phyloP scores from a whole-genome alignment of 2,329 filamentous ascomycete genomes.

The Albophoma yamanashiensis region DNA sequence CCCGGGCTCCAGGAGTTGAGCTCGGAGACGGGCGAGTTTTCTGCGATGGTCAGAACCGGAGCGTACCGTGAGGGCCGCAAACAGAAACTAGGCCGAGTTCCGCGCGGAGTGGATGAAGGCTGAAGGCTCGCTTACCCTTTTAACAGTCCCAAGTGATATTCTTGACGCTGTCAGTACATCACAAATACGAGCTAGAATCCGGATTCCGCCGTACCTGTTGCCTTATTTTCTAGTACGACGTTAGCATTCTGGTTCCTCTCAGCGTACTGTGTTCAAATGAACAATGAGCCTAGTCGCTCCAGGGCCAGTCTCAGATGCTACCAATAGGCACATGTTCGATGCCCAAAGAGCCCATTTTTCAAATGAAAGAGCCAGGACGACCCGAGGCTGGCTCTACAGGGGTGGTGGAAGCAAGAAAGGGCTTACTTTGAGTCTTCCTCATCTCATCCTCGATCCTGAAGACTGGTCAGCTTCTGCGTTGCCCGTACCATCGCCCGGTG shows the following conservation, averaged over 20 bases:
- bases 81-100: background rate
- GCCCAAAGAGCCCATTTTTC: background rate
- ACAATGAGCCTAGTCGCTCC: background rate
- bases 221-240: constrained; percentile 75
- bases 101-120: background rate
- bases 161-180: constrained; percentile 32
- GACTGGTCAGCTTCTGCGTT: constrained; percentile 11
- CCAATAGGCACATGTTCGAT: background rate
- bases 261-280: background rate
- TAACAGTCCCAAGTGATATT: constrained; percentile 94
- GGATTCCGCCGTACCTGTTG: constrained; percentile 60
- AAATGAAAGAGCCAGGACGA: background rate
- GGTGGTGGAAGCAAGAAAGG: background rate
- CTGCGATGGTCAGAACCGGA: constrained; percentile 31
- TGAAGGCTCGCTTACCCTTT: constrained; percentile 65
- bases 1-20: constrained; percentile 84
- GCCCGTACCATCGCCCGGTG: background rate
- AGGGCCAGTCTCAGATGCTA: background rate
- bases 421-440: constrained; percentile 91
- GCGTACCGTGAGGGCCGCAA: background rate
- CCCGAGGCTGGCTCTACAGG: background rate
- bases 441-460: constrained; percentile 99
- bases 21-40: constrained; percentile 89
- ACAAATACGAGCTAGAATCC: too few species aligned
- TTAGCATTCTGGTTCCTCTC: constrained; percentile 13